Conservation (phyloP, 2,329 filamentous ascomycete species). For the Didymella arachidicola region DNA sequence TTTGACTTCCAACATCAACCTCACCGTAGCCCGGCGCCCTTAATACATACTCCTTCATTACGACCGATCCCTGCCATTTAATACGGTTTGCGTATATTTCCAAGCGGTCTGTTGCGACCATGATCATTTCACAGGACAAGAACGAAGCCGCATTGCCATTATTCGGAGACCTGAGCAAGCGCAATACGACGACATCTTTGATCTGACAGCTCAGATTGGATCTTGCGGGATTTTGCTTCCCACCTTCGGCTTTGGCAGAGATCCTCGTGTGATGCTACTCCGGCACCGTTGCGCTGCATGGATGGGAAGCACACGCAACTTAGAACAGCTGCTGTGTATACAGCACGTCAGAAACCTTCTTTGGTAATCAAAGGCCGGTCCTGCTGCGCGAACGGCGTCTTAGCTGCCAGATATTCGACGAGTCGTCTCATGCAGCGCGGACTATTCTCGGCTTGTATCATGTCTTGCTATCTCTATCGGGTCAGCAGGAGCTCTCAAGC, state of each 20-base stretch:
- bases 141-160: neutral
- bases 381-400: neutral
- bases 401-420: neutral
- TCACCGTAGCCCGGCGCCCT: neutral
- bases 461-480: neutral
- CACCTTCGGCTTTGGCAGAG: conserved; percentile 5
- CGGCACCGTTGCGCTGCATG: neutral
- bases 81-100: neutral
- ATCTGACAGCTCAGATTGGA: neutral
- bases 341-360: neutral
- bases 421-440: neutral
- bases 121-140: neutral
- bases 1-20: neutral
- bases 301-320: neutral
- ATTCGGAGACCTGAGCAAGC: neutral
- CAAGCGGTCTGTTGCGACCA: neutral
- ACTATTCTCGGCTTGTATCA: neutral
- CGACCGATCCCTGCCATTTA: neutral
- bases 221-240: neutral
- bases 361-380: neutral
- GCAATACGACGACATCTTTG: neutral
- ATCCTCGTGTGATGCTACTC: conserved; percentile 4
- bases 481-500: neutral
- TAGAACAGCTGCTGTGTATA: neutral
- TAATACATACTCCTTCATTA: neutral